Conservation (phyloP, 306 rosid species). For the Bauhinia variegata region DNA sequence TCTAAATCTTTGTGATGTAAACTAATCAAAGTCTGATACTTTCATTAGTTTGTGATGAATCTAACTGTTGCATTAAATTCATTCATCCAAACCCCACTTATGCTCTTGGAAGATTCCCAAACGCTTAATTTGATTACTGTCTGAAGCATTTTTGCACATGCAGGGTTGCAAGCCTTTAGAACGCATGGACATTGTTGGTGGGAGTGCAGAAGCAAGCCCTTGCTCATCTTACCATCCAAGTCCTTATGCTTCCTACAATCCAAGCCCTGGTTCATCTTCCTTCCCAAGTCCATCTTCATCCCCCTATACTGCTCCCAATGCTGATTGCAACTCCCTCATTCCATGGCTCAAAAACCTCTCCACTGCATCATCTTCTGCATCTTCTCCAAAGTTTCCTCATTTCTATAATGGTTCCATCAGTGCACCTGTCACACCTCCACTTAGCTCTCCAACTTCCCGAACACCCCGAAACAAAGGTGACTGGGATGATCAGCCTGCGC, state of each 20-base stretch:
- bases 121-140: slow-evolving; percentile 17
- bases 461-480: slow-evolving; percentile 66
- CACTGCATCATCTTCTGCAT: slow-evolving; percentile 75
- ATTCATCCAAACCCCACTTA: no score
- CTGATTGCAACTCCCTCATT: slow-evolving; percentile 77
- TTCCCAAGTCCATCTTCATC: slow-evolving; percentile 92
- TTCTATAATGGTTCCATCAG: slow-evolving; percentile 80
- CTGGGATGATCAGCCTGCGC: slow-evolving; percentile 66
- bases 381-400: slow-evolving; percentile 77
- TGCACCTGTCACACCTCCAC: slow-evolving; percentile 95
- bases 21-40: no score
- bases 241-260: slow-evolving; percentile 82
- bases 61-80: no score
- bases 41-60: no score
- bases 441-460: slow-evolving; percentile 91
- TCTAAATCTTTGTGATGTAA: no score
- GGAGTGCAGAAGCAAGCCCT: slow-evolving; percentile 77
- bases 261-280: slow-evolving; percentile 95
- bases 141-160: slow-evolving; percentile 32
- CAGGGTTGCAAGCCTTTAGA: slow-evolving; percentile 94
- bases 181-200: slow-evolving; percentile 67
- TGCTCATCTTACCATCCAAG: slow-evolving; percentile 85
- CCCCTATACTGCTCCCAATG: slow-evolving; percentile 50
- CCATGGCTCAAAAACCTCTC: slow-evolving; percentile 97
- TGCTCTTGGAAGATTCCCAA: no score